Conservation (phyloP, 306 rosid genomes). For the Rubus parviflorus region DNA sequence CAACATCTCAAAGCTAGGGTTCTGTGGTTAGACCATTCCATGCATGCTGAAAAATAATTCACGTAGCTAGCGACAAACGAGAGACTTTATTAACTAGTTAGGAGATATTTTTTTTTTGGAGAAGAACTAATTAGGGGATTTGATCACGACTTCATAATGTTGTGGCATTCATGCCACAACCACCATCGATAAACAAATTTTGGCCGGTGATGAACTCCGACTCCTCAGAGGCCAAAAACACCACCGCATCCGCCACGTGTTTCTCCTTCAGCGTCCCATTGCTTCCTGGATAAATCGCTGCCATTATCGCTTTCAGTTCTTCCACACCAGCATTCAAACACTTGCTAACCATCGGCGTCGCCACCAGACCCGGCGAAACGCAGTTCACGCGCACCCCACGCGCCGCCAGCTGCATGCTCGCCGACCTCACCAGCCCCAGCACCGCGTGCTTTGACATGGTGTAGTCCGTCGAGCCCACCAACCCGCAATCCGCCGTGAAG, state of each 20-base stretch:
- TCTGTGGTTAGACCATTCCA: too few species aligned
- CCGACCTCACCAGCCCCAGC: slow-evolving; percentile 34
- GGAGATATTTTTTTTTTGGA: too few species aligned
- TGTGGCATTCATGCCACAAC: not conserved
- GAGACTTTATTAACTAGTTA: too few species aligned
- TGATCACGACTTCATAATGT: too few species aligned
- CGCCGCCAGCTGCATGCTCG: slow-evolving; percentile 30
- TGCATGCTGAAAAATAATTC: too few species aligned
- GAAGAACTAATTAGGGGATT: too few species aligned
- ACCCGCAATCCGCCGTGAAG: not conserved
- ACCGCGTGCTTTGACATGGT: slow-evolving; percentile 41
- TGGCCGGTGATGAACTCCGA: slow-evolving; percentile 26
- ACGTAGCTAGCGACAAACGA: too few species aligned
- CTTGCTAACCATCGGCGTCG: not conserved
- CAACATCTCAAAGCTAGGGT: too few species aligned
- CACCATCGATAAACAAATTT: slow-evolving; percentile 26
- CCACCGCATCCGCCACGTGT: slow-evolving; percentile 9
- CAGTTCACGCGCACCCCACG: slow-evolving; percentile 36
- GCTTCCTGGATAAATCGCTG: not conserved
- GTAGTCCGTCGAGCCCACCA: not conserved
- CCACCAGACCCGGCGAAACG: slow-evolving; percentile 16
- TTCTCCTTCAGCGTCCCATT: not conserved
- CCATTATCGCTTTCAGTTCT: not conserved
- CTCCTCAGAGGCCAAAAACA: slow-evolving; percentile 28
- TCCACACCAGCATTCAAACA: not conserved